Conservation (phyloP, 805 yeast genomes). For the Yarrowia sp. region DNA sequence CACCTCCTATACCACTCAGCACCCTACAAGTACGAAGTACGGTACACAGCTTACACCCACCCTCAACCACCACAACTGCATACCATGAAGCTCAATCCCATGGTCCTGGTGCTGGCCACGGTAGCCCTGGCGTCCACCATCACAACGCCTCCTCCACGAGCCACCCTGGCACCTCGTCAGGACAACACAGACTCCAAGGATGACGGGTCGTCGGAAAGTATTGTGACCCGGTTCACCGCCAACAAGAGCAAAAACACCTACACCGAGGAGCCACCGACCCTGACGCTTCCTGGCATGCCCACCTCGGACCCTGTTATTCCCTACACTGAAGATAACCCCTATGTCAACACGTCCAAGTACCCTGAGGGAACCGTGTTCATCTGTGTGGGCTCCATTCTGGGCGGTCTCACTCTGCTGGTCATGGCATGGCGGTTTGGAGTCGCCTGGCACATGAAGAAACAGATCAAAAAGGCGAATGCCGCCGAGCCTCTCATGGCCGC, state of each 20-base stretch:
- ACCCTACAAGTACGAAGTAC: too few relatives aligned
- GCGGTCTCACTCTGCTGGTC: conserved; percentile 61
- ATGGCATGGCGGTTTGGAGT: conserved; percentile 60
- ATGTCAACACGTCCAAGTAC: conserved; percentile 57
- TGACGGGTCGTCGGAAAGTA: not conserved
- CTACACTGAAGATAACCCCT: conserved; percentile 61
- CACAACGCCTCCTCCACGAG: conserved; percentile 31
- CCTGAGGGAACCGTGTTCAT: conserved; percentile 86
- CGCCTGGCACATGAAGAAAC: conserved; percentile 57
- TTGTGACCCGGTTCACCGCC: conserved; percentile 18
- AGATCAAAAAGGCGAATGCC: conserved; percentile 57
- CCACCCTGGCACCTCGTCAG: conserved; percentile 30
- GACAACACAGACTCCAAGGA: conserved; percentile 17
- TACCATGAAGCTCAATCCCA: conserved; percentile 38
- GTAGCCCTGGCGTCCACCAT: conserved; percentile 32
- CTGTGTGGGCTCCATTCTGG: conserved; percentile 75
- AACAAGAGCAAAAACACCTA: conserved; percentile 27
- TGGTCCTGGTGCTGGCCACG: conserved; percentile 33
- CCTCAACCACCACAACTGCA: conserved; percentile 11
- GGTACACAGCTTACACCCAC: not conserved
- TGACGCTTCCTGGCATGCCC: conserved; percentile 18
- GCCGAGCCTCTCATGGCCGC: conserved; percentile 39
- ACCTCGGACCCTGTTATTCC: conserved; percentile 23
- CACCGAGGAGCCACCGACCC: conserved; percentile 32
- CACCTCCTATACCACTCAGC: too few relatives aligned